phyloP scores from a whole-genome alignment of 2,329 filamentous ascomycete species.

The Thelonectria olida region DNA sequence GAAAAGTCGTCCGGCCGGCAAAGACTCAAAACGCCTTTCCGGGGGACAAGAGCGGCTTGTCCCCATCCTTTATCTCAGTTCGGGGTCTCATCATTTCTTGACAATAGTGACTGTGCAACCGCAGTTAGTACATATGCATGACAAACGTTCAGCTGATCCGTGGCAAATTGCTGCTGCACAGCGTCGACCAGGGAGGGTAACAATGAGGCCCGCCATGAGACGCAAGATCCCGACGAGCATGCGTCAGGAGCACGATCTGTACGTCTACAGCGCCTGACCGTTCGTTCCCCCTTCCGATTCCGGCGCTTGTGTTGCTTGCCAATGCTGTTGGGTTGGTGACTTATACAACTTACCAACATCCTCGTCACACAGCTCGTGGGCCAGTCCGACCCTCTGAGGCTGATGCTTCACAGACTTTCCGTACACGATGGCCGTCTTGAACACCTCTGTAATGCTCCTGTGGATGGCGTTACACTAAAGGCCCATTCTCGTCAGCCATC shows the following conservation, averaged over 20 bases:
- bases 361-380: slow-evolving; percentile 93
- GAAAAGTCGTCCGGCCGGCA: slow-evolving; percentile 22
- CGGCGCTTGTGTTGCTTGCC: slow-evolving; percentile 20
- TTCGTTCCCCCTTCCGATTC: slow-evolving; percentile 13
- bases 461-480: slow-evolving; percentile 94
- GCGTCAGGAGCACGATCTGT: slow-evolving; percentile 32
- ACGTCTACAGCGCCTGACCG: slow-evolving; percentile 23
- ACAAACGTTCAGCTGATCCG: slow-evolving; percentile 23
- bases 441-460: slow-evolving; percentile 93
- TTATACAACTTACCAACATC: slow-evolving; percentile 80
- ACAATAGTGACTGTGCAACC: slow-evolving; percentile 61
- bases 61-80: slow-evolving; percentile 34
- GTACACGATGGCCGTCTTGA: slow-evolving; percentile 95
- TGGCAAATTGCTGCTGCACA: slow-evolving; percentile 20
- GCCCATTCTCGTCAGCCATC: slow-evolving; percentile 48
- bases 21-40: slow-evolving; percentile 32
- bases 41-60: slow-evolving; percentile 9
- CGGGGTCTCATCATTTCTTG: slow-evolving; percentile 70
- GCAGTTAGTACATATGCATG: slow-evolving; percentile 37
- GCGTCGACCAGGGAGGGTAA: slow-evolving; percentile 23
- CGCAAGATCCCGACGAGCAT: slow-evolving; percentile 31
- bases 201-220: slow-evolving; percentile 24
- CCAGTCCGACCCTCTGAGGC: slow-evolving; percentile 91
- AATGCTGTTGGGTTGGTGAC: slow-evolving; percentile 16
- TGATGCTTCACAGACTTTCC: slow-evolving; percentile 99